Base-by-base conservation (phyloP, 345 rosid species). In the Linum trigynum region DNA sequence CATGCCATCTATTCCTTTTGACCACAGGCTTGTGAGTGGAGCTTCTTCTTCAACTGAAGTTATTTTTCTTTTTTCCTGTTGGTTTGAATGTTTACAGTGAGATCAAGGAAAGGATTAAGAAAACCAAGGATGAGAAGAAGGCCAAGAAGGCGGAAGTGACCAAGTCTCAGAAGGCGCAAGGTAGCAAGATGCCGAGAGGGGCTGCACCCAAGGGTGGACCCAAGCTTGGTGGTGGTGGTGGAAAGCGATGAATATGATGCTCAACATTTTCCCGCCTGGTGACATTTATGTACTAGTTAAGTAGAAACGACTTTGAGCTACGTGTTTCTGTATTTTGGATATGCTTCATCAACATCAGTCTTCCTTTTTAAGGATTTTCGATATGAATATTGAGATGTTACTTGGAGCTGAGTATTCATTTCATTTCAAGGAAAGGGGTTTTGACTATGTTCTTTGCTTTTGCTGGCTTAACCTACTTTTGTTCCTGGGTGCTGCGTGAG, bases 81-180 rank as follows among this genome's bases (percentile, higher is more conserved):
- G 35, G 40, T 6, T 14, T 41, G 10, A 2, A 10, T 58, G 32
- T 42, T n/a, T 36, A 15, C 5, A 88, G 92, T 74, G 96, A 89
- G 67, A 86, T 89, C 11, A 86, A 89, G 80, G 90, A 89, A 23
- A 83, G 92, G 74, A 83, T 84, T 72, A 89, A 83, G 89, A 86
- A 86, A 73, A 89, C 89, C 0, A 85, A 85, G 79, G 96, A 89
- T 50, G 92, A 89, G 72, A 89, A 86, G 81, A 86, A 82, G 81
- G 92, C 90, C 1, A 89, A 89, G 84, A 89, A 89, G 69, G 92
- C 86, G 0, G 91, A 89, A 77, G 57, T 75, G 58, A 66, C 86
- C 0, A 86, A 85, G 81, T 75, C 82, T 62, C 86, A 83, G 48
- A 89, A 86, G 78, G 57, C 80, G 1, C 82, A 74, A 55, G 55